These are phyloP conservation scores for Leccinum subgranulosum DNA, from an alignment of 768 basidiomycete genomes.

Conservation along the genomic window DNA sequence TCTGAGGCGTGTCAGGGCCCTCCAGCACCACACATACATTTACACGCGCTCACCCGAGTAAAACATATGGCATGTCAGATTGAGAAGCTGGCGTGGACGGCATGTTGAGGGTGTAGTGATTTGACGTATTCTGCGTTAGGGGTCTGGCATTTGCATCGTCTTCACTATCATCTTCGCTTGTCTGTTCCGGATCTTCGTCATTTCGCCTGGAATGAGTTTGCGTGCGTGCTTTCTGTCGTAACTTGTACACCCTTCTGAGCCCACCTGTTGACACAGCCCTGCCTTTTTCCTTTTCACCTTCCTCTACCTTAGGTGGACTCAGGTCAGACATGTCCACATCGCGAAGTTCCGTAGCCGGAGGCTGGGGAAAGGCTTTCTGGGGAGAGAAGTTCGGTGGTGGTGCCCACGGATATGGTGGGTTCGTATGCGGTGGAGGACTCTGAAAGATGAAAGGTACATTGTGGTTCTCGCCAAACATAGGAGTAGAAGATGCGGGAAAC, in stretches of 20 bases:
- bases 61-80: slow-evolving; percentile 73
- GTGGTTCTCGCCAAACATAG: slow-evolving; percentile 61
- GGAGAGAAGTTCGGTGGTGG: slow-evolving; percentile 63
- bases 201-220: slow-evolving; percentile 22
- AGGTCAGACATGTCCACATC: slow-evolving; percentile 77
- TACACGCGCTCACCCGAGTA: slow-evolving; percentile 66
- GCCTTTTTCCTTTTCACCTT: slow-evolving; percentile 37
- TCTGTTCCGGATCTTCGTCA: slow-evolving; percentile 32
- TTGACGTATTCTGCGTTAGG: slow-evolving; percentile 56
- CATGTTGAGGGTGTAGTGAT: slow-evolving; percentile 84
- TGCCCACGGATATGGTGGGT: slow-evolving; percentile 55
- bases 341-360: slow-evolving; percentile 43
- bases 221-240: slow-evolving; percentile 48
- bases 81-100: slow-evolving; percentile 53
- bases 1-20: slow-evolving; percentile 36
- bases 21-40: slow-evolving; percentile 9
- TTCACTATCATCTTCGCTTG: slow-evolving; percentile 47
- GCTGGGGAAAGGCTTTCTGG: slow-evolving; percentile 54
- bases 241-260: slow-evolving; percentile 61
- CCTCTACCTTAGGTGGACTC: slow-evolving; percentile 55
- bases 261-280: slow-evolving; percentile 62
- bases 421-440: slow-evolving; percentile 43
- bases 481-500: slow-evolving; percentile 38
- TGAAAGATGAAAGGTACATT: slow-evolving; percentile 75
- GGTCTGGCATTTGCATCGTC: slow-evolving; percentile 40